Base-by-base conservation (phyloP, 169 alveolate genomes). In the Pseudocohnilembus persalinus region DNA sequence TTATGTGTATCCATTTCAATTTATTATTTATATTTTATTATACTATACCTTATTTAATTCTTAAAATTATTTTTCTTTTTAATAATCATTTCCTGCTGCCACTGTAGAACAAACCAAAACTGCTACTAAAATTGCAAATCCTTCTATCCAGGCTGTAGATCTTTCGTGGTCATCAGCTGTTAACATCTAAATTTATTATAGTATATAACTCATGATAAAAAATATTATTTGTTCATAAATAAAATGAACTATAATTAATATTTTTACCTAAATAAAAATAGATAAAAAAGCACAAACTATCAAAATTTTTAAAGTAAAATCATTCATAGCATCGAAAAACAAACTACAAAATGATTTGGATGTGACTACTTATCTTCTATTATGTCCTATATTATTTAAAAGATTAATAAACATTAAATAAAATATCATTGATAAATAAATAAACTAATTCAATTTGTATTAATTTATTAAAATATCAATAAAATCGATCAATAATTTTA, bases 101-200 rank as follows among this genome's bases (percentile, higher is more conserved):
- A 96, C 97, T 29, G 91, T 83, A 34, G 96, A 94, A 33, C 97
- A 98, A 29, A 96, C 97, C 74, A 96, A 74, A 49, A 97, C 98
- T 29, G 98, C 98, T 1, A 97, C 85, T 76, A 96, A 83, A 49
- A 97, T 97, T 29, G 98, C 97, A 73, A 94, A 85, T 73, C 99
- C 99, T 85, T 97, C 99, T 63, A 97, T 89, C 98, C 98, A 96
- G 85, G 90, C 94, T 29, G 83, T 83, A 64, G 88, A 84, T 35
- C 92, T 85, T 73, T 90, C 82, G 74, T 76, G 79, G 0, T 78
- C 49, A 74, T 88, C 89, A 31, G 90, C 94, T 82, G 90, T 91
- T 29, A 88, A 82, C 20, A 91, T 88, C 31, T 89, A 91, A 30
- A 91, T 83, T 15, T 83, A 49, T 49, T 11, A 11, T 11, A 11